Evolutionary conservation across 805 yeast genomes (phyloP), one percentile per base, ranked within the genome.

Genomic region (Zygoascus biomembranicola): DNA sequence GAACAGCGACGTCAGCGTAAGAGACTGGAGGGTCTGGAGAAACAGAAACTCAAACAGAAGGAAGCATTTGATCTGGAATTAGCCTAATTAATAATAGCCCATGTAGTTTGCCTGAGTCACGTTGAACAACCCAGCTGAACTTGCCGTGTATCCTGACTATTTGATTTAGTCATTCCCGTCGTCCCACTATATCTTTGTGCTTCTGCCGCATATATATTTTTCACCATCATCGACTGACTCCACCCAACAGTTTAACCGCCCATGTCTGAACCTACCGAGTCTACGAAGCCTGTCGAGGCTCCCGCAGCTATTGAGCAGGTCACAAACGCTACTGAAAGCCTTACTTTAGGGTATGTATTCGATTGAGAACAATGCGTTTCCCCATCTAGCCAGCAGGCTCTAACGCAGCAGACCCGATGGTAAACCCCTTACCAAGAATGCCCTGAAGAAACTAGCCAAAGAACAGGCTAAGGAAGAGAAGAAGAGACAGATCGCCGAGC

Each of bases 401-500:
- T n/a, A n/a, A n/a, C n/a, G n/a, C n/a, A n/a, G n/a, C 47, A 84
- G 85, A 11, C 80, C 80, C 59, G 92, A 86, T 66, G 96, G 97
- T 44, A 82, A 79, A 72, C 96, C 96, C 28, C 74, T 89, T 62
- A 85, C 95, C 54, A 94, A 94, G 73, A 94, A 90, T 69, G 99
- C 97, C 1, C 75, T 94, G 64, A 94, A 94, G 79, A 94, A 94
- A 75, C 79, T 94, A 88, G 72, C 82, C 79, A 56, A 56, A 52
- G 54, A 57, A 32, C 49, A 52, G n/a, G 52, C 35, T 9, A 57
- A 57, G 55, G 61, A 53, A 35, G 55, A 48, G 66, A 92, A 90
- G 78, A 90, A 90, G 76, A 94, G 89, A 42, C 97, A 88, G 70
- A 85, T 84, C 65, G 97, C 94, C 51, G 95, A 86, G 41, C 87